phyloP scores from a whole-genome alignment of 2,329 filamentous ascomycete genomes.

The Neofusicoccum laricinum region DNA sequence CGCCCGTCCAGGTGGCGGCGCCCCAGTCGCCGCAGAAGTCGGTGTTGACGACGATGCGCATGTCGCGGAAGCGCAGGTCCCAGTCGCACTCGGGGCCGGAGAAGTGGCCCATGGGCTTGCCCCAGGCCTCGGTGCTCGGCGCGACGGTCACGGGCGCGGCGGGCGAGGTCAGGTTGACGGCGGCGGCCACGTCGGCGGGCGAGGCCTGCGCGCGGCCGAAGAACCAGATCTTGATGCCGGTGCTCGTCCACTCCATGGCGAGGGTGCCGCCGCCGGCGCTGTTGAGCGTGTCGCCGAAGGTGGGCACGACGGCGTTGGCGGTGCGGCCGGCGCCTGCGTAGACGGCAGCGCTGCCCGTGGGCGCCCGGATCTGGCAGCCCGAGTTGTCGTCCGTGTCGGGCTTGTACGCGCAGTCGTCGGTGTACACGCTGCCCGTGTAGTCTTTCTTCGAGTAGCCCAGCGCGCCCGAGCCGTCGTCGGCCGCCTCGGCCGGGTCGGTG shows the following conservation, averaged over 20 bases:
- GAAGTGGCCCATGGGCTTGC: slow-evolving; percentile 35
- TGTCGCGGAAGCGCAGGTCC: slow-evolving; percentile 26
- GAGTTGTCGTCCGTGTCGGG: slow-evolving; percentile 25
- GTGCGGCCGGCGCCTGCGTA: not conserved
- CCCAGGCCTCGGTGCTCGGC: slow-evolving; percentile 24
- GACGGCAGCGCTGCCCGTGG: slow-evolving; percentile 15
- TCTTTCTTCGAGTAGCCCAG: not conserved
- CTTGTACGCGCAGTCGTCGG: slow-evolving; percentile 36
- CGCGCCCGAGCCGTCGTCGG: not conserved
- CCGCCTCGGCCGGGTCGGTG: slow-evolving; percentile 4
- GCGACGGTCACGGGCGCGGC: not conserved
- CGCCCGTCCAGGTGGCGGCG: slow-evolving; percentile 51
- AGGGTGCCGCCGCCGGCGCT: slow-evolving; percentile 37
- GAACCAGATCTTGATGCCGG: slow-evolving; percentile 43
- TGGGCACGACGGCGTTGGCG: slow-evolving; percentile 23
- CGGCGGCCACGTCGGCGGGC: slow-evolving; percentile 19
- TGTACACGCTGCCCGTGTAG: slow-evolving; percentile 41
- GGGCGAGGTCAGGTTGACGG: slow-evolving; percentile 16
- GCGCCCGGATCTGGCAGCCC: slow-evolving; percentile 36
- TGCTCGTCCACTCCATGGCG: slow-evolving; percentile 37
- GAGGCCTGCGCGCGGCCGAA: slow-evolving; percentile 9
- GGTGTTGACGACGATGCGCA: slow-evolving; percentile 44
- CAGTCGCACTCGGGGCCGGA: slow-evolving; percentile 48
- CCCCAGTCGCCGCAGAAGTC: slow-evolving; percentile 56
- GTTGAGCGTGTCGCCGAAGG: slow-evolving; percentile 36